Conservation (phyloP, 202 grass and related monocot species). For the Setaria viridis region DNA sequence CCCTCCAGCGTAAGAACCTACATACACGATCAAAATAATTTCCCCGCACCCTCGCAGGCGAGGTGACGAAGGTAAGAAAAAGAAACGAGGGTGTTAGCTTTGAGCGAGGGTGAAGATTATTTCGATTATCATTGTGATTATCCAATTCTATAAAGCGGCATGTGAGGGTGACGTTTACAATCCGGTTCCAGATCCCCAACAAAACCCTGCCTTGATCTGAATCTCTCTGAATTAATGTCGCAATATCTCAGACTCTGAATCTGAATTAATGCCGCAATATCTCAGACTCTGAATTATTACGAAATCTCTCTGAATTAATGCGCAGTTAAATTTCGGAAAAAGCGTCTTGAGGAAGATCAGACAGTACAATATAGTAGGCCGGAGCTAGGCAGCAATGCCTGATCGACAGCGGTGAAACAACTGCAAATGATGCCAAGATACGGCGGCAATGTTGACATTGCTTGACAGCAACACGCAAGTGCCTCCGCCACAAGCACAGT, state of each 20-base stretch:
- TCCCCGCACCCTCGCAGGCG: no score
- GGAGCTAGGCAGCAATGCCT: background rate
- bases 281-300: no score
- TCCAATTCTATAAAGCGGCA: no score
- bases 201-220: background rate
- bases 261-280: background rate
- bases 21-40: no score
- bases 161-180: no score
- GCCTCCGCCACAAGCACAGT: background rate
- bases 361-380: background rate
- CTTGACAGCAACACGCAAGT: background rate
- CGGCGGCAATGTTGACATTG: background rate
- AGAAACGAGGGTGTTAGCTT: no score
- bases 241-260: background rate
- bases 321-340: background rate
- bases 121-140: no score
- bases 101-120: no score
- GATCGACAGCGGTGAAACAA: background rate
- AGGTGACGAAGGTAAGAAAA: no score
- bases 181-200: no score
- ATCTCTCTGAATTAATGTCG: no score
- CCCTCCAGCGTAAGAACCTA: no score
- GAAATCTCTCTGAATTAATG: background rate
- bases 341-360: background rate
- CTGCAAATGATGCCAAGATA: background rate